Evolutionary conservation across 2,329 filamentous ascomycete genomes (phyloP).

Genomic region (Zymoseptoria brevis): DNA sequence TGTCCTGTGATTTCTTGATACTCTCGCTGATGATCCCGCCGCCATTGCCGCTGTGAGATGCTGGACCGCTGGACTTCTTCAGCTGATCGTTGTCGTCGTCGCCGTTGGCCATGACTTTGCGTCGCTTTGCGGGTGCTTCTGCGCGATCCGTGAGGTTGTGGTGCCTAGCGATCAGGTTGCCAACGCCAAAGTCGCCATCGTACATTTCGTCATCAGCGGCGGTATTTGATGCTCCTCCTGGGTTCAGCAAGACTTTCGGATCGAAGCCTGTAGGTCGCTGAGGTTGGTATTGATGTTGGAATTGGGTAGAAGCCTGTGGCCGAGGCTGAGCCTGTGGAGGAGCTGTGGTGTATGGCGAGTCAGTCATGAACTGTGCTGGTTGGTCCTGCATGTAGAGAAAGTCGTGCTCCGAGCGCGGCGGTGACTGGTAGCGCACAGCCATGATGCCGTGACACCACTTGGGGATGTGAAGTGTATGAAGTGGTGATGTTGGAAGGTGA

Average conservation of each 20-base stretch:
- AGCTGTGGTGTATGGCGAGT: neutral
- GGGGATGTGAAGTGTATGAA: neutral
- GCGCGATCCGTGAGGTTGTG: slow-evolving; percentile 65
- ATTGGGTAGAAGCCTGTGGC: neutral
- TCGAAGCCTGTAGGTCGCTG: neutral
- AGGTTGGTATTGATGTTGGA: neutral
- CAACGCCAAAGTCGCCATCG: slow-evolving; percentile 36
- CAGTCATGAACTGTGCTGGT: neutral
- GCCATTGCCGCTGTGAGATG: slow-evolving; percentile 45
- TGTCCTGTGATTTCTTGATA: slow-evolving; percentile 50
- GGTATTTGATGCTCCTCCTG: neutral
- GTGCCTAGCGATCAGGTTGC: slow-evolving; percentile 63
- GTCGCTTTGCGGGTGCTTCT: slow-evolving; percentile 46
- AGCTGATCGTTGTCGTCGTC: slow-evolving; percentile 30
- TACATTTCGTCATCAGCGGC: neutral
- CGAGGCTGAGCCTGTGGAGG: neutral
- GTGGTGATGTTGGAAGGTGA: neutral
- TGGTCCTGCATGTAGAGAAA: neutral
- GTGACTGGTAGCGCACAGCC: neutral
- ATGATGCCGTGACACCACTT: neutral
- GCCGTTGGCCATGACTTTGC: slow-evolving; percentile 43
- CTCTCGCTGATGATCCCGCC: slow-evolving; percentile 56
- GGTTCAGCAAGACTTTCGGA: neutral
- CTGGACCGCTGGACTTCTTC: slow-evolving; percentile 38
- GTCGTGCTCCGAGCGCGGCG: neutral